Evolutionary conservation across 768 basidiomycete species (phyloP).

Genomic region (Lentinula sp.): DNA sequence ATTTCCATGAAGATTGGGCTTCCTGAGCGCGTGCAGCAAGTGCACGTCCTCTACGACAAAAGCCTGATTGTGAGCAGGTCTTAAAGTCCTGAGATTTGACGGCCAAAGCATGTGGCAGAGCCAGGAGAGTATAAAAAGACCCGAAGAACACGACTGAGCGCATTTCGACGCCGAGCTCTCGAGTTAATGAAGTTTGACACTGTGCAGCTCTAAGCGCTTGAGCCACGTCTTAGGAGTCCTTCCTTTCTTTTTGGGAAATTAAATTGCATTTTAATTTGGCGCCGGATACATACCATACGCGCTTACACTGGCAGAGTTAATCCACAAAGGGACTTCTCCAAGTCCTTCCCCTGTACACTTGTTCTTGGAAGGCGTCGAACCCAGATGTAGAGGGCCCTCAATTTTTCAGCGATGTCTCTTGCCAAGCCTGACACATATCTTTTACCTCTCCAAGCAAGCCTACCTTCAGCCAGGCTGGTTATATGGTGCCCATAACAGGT

Average conservation of each 20-base stretch:
- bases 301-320: too few species aligned
- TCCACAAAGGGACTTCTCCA: too few species aligned
- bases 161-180: not conserved
- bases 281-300: not conserved
- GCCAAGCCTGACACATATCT: too few species aligned
- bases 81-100: slow-evolving; percentile 89
- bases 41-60: slow-evolving; percentile 88
- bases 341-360: too few species aligned
- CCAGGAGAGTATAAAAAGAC: slow-evolving; percentile 27
- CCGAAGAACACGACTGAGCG: slow-evolving; percentile 20
- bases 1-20: slow-evolving; percentile 58
- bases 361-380: too few species aligned
- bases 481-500: too few species aligned
- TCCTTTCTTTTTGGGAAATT: not conserved
- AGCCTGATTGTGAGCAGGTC: slow-evolving; percentile 89
- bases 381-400: too few species aligned
- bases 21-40: slow-evolving; percentile 69
- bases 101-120: slow-evolving; percentile 35
- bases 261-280: too few species aligned
- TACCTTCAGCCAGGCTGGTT: too few species aligned
- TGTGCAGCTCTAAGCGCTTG: not conserved
- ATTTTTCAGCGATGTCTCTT: too few species aligned
- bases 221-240: not conserved
- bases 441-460: too few species aligned
- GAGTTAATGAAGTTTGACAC: not conserved